These are phyloP conservation scores for Elsinoe arachidis DNA, from an alignment of 2,329 filamentous ascomycete genomes.

Conservation along the genomic window DNA sequence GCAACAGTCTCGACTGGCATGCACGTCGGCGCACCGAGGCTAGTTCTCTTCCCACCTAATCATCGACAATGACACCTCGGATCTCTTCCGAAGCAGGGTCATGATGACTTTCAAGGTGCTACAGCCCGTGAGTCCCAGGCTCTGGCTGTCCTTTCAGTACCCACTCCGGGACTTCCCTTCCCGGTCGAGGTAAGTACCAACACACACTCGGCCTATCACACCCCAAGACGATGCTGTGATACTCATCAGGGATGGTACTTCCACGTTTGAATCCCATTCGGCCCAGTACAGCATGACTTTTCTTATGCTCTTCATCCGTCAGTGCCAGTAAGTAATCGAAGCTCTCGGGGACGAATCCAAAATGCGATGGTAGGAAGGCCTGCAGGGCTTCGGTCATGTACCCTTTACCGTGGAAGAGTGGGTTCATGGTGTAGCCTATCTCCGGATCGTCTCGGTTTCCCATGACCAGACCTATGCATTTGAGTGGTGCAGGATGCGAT, in stretches of 20 bases:
- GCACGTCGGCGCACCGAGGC: no score
- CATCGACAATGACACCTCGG: no score
- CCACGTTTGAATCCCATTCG: background rate
- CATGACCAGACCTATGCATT: slow-evolving; percentile 1
- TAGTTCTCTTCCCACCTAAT: no score
- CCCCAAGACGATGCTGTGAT: background rate
- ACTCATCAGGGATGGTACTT: background rate
- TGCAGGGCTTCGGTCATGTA: slow-evolving; percentile 18
- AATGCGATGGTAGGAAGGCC: slow-evolving; percentile 10
- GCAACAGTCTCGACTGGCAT: no score
- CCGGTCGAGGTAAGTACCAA: slow-evolving; percentile 4
- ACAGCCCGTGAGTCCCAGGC: background rate
- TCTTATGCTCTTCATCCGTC: background rate
- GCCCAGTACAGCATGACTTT: background rate
- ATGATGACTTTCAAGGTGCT: no score
- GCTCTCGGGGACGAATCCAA: background rate
- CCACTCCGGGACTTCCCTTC: background rate
- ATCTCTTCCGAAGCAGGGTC: no score
- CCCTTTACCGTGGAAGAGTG: slow-evolving; percentile 16
- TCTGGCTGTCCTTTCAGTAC: background rate
- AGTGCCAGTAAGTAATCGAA: background rate
- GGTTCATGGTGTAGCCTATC: slow-evolving; percentile 18
- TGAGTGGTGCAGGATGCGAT: background rate
- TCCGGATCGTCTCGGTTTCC: slow-evolving; percentile 16
- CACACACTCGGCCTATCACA: background rate